These are phyloP conservation scores for Mentha longifolia DNA, from an alignment of 257 asterid species.

Conservation along the genomic window DNA sequence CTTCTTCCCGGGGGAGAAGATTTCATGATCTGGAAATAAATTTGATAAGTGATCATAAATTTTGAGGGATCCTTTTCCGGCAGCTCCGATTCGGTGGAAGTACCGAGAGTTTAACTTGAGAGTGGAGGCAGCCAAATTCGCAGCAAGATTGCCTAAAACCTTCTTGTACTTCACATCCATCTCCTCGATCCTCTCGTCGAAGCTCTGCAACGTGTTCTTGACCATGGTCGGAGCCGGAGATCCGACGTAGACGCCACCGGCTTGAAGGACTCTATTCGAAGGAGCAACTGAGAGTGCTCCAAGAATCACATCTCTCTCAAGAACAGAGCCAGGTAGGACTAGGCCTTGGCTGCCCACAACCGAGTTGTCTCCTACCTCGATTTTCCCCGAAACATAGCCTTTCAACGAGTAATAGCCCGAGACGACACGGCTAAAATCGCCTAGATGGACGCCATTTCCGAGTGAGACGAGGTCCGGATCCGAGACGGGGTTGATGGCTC, in stretches of 20 bases:
- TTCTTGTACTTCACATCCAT: conserved; percentile 66
- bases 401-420: conserved; percentile 47
- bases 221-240: conserved; percentile 65
- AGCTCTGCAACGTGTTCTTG: conserved; percentile 43
- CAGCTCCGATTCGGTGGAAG: conserved; percentile 66
- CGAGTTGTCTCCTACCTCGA: conserved; percentile 53
- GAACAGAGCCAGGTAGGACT: conserved; percentile 64
- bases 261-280: conserved; percentile 39
- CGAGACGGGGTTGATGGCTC: conserved; percentile 65
- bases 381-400: conserved; percentile 43
- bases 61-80: conserved; percentile 53
- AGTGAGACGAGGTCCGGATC: conserved; percentile 55
- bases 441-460: conserved; percentile 67
- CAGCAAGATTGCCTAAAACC: conserved; percentile 65
- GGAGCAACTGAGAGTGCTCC: conserved; percentile 81
- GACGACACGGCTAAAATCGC: conserved; percentile 60
- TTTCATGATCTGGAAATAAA: conserved; percentile 55
- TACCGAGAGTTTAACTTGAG: conserved; percentile 56
- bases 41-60: conserved; percentile 48
- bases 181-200: conserved; percentile 66
- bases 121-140: conserved; percentile 62
- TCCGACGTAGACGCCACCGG: conserved; percentile 64
- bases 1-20: conserved; percentile 49
- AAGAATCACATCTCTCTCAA: conserved; percentile 64
- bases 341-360: conserved; percentile 68